These are phyloP conservation scores for Plasmopara muralis DNA, from an alignment of 352 stramenopile species.

Conservation along the genomic window DNA sequence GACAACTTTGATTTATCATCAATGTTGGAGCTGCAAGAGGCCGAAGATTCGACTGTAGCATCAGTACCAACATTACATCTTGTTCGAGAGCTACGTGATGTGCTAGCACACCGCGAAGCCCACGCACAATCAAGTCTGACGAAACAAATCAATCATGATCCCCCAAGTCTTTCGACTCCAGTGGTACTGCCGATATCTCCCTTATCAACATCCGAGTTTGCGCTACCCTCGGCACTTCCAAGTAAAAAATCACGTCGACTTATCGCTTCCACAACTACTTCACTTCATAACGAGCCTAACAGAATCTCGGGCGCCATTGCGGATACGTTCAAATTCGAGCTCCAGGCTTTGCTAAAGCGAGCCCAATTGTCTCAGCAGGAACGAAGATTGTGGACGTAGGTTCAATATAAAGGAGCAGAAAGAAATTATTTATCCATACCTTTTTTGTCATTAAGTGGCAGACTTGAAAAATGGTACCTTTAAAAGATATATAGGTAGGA, in stretches of 20 bases:
- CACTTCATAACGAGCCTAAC: background rate
- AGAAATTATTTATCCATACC: too few species aligned
- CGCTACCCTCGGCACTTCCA: conserved; percentile 11
- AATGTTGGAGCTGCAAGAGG: conserved; percentile 32
- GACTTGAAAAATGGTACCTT: too few species aligned
- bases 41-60: conserved; percentile 1
- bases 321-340: conserved; percentile 12
- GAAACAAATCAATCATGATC: conserved; percentile 41
- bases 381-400: too few species aligned
- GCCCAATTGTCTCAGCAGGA: background rate
- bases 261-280: background rate
- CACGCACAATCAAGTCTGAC: conserved; percentile 22
- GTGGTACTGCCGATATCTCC: conserved; percentile 3
- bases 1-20: conserved; percentile 51
- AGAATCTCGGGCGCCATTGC: background rate
- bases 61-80: conserved; percentile 28
- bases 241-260: conserved; percentile 5
- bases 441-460: too few species aligned
- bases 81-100: conserved; percentile 43
- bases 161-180: background rate
- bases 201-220: conserved; percentile 13
- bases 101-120: conserved; percentile 40
- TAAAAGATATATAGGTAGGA: too few species aligned
- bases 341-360: conserved; percentile 18
- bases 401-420: too few species aligned